A percentile compares a stretch with the other conserved stretches of the same genome.
These are phyloP conservation scores for Globisporangium carolinianum DNA, from an alignment of 352 stramenopile genomes.

Conservation along the genomic window DNA sequence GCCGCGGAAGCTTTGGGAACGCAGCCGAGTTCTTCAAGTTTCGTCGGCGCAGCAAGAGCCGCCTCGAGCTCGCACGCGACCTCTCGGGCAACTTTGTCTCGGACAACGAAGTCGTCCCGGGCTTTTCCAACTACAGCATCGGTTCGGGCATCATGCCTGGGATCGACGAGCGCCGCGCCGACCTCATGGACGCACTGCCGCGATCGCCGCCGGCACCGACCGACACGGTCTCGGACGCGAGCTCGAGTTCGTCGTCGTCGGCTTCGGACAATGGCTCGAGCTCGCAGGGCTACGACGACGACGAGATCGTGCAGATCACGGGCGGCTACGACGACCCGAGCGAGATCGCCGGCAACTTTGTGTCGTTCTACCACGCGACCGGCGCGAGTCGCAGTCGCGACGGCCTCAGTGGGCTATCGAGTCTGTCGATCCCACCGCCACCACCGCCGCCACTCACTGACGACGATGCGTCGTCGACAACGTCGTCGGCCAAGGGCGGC, in stretches of 20 bases:
- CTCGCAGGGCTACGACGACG: slow-evolving; percentile 55
- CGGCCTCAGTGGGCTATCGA: slow-evolving; percentile 31
- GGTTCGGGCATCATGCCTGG: slow-evolving; percentile 46
- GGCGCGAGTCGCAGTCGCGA: slow-evolving; percentile 21
- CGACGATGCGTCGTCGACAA: slow-evolving; percentile 51
- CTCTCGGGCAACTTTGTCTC: slow-evolving; percentile 36
- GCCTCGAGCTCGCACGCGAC: slow-evolving; percentile 68
- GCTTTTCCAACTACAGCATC: slow-evolving; percentile 52
- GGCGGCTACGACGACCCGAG: slow-evolving; percentile 52
- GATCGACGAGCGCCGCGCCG: slow-evolving; percentile 57
- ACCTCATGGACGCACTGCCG: slow-evolving; percentile 33
- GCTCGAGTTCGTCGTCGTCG: slow-evolving; percentile 21
- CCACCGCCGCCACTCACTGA: slow-evolving; percentile 57
- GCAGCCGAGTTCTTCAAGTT: slow-evolving; percentile 85
- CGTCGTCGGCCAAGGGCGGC: slow-evolving; percentile 45
- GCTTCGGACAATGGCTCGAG: slow-evolving; percentile 53
- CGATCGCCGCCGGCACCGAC: slow-evolving; percentile 13
- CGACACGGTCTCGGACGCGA: slow-evolving; percentile 39
- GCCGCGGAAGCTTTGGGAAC: slow-evolving; percentile 77
- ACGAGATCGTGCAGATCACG: slow-evolving; percentile 56
- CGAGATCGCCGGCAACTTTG: slow-evolving; percentile 65
- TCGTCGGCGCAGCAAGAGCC: slow-evolving; percentile 79
- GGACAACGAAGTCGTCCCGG: slow-evolving; percentile 29
- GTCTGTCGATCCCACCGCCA: slow-evolving; percentile 56
- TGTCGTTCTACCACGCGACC: slow-evolving; percentile 72